Evolutionary conservation across 2,329 filamentous ascomycete species (phyloP), one percentile per base, ranked within the genome.

Genomic region (Aureobasidium sp.): DNA sequence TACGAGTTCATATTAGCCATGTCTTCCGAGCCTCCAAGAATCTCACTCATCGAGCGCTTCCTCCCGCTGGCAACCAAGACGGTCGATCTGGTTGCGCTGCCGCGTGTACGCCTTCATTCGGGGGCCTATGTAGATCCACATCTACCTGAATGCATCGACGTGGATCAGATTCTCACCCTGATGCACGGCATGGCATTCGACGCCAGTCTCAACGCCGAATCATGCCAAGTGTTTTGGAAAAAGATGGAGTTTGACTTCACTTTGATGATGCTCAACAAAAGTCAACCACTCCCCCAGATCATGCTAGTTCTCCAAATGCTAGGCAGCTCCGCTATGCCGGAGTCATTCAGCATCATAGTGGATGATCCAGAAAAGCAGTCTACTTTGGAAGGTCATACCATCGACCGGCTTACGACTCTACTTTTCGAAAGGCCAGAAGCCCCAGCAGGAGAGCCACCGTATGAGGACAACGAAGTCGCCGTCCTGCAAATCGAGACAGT

Each of bases 321-420:
- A 1, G 80, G 81, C 39, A 88, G 86, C 0, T 90, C 88, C 5
- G 80, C 83, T 0, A 78, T 89, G 0, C 74, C 81, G 0, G 75
- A 78, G 1, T 86, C 84, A 1, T 84, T 93, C 54, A 89, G 90
- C 0, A 84, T 88, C 17, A 84, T 90, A 59, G 71, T 74, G 35
- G 76, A 78, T 76, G 64, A 83, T 77, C 39, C 74, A 66, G 66
- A 69, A 33, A 69, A 69, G 50, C 74, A 76, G 48, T 58, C 58
- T 1, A 65, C 68, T 42, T 66, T 71, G 19, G 78, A 81, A 67
- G 70, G 67, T 19, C 70, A 72, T 37, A 74, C 87, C 12, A 81
- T 91, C 47, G 84, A 87, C 57, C 81, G 83, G 2, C 79, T 90
- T 8, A 86, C 84, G 2, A 79, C 79, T 22, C 80, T 85, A 59